Conservation (phyloP, 106 monocot species). For the Allium cepa region DNA sequence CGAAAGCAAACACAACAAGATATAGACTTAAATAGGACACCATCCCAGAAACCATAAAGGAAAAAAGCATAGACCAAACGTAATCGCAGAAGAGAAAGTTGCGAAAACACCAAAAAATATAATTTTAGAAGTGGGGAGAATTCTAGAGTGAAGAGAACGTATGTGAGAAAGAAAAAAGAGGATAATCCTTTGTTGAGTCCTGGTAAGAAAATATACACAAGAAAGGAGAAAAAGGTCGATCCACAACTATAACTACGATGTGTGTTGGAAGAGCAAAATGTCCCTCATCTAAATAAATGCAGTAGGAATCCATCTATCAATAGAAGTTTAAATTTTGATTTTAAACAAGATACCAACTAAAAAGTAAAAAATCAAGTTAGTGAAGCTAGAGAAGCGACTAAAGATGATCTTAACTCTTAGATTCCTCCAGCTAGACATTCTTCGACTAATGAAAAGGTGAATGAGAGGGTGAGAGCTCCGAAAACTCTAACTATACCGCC, state of each 20-base stretch:
- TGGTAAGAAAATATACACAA: neutral
- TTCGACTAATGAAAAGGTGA: neutral
- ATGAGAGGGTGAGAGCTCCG: conserved; percentile 2
- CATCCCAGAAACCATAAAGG: conserved; percentile 38
- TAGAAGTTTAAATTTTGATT: conserved; percentile 39
- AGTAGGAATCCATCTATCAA: conserved; percentile 30
- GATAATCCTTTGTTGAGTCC: too few relatives aligned
- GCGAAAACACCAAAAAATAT: conserved; percentile 23
- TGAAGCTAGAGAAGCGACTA: too few relatives aligned
- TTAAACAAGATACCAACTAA: neutral
- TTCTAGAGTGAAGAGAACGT: conserved; percentile 23
- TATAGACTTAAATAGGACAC: conserved; percentile 46
- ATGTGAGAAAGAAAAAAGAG: conserved; percentile 5
- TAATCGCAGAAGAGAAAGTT: conserved; percentile 54
- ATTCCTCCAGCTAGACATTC: too few relatives aligned
- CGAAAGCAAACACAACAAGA: conserved; percentile 15
- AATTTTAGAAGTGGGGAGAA: too few relatives aligned
- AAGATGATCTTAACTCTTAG: too few relatives aligned
- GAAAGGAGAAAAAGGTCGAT: conserved; percentile 11
- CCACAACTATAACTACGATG: neutral
- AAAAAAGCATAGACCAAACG: conserved; percentile 77
- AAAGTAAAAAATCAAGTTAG: too few relatives aligned
- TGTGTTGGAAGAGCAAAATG: neutral
- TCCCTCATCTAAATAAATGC: neutral
- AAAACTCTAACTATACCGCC: neutral